phyloP scores from a whole-genome alignment of 1,284 basidiomycete species.

The Cerioporus squamosus region DNA sequence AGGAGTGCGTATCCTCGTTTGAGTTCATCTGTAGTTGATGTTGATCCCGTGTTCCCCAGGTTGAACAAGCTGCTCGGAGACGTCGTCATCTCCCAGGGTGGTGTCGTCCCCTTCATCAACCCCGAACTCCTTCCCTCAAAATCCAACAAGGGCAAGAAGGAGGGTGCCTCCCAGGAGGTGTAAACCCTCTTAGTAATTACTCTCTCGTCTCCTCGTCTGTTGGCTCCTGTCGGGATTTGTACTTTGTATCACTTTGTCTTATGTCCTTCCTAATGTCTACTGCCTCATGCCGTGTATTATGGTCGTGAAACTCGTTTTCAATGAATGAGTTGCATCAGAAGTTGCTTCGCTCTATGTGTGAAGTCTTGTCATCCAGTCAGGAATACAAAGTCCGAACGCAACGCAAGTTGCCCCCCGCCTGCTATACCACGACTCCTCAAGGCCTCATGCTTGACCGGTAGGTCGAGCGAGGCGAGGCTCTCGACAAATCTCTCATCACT shows the following conservation, averaged over 20 bases:
- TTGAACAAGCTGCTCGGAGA: conserved; percentile 75
- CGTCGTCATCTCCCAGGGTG: conserved; percentile 85
- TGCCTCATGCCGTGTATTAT: conserved; percentile 28
- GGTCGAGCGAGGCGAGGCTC: too few species aligned
- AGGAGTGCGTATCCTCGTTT: conserved; percentile 53
- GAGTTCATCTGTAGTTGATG: background rate
- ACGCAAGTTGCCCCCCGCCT: too few species aligned
- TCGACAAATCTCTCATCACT: too few species aligned
- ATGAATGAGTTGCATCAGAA: background rate
- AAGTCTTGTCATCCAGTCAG: too few species aligned
- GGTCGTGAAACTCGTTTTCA: conserved; percentile 2
- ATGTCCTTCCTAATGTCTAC: conserved; percentile 28
- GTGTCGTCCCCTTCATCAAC: conserved; percentile 75
- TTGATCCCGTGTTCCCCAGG: conserved; percentile 35
- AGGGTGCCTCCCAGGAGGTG: conserved; percentile 46
- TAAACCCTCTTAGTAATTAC: conserved; percentile 25
- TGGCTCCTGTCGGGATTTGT: conserved; percentile 29
- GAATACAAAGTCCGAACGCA: too few species aligned
- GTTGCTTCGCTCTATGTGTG: too few species aligned
- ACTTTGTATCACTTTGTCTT: conserved; percentile 28
- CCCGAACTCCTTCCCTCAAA: conserved; percentile 74
- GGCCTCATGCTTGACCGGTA: too few species aligned
- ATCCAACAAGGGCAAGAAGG: conserved; percentile 60
- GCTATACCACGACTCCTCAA: too few species aligned
- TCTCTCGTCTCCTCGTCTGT: conserved; percentile 10